These are phyloP conservation scores for Coffea eugenioides DNA, from an alignment of 257 asterid genomes.

Conservation along the genomic window DNA sequence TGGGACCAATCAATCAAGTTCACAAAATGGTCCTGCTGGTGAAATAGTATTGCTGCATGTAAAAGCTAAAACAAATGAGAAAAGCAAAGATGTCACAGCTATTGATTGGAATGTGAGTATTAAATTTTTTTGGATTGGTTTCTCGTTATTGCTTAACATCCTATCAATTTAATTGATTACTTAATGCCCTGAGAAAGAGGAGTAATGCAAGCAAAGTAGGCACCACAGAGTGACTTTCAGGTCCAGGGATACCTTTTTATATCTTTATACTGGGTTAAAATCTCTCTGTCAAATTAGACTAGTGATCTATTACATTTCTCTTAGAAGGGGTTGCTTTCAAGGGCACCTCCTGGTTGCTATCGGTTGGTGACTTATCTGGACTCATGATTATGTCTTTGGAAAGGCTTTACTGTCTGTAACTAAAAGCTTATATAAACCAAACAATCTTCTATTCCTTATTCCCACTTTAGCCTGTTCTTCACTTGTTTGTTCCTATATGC, in stretches of 20 bases:
- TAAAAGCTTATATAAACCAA: not conserved
- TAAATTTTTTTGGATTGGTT: not conserved
- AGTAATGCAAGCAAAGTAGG: not conserved
- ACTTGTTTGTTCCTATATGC: not conserved
- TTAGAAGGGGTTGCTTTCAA: not conserved
- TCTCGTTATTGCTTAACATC: not conserved
- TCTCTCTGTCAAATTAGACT: not conserved
- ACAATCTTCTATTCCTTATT: not conserved
- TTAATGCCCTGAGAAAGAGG: not conserved
- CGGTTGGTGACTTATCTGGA: not conserved
- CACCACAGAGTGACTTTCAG: not conserved
- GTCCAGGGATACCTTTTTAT: not conserved
- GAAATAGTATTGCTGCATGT: slow-evolving; percentile 25
- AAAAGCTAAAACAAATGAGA: slow-evolving; percentile 28
- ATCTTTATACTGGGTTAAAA: not conserved
- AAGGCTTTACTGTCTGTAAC: not conserved
- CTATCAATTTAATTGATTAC: not conserved
- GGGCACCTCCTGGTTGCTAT: not conserved
- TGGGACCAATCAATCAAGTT: slow-evolving; percentile 18
- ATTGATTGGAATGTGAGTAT: slow-evolving; percentile 42
- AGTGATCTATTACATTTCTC: not conserved
- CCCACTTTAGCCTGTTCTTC: not conserved
- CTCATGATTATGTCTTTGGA: not conserved
- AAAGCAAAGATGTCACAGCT: slow-evolving; percentile 32
- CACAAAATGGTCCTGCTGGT: slow-evolving; percentile 12